Percentiles rank a stretch among this genome's conserved stretches.
Evolutionary conservation across 306 rosid genomes (phyloP).

Genomic region (Vicia villosa): DNA sequence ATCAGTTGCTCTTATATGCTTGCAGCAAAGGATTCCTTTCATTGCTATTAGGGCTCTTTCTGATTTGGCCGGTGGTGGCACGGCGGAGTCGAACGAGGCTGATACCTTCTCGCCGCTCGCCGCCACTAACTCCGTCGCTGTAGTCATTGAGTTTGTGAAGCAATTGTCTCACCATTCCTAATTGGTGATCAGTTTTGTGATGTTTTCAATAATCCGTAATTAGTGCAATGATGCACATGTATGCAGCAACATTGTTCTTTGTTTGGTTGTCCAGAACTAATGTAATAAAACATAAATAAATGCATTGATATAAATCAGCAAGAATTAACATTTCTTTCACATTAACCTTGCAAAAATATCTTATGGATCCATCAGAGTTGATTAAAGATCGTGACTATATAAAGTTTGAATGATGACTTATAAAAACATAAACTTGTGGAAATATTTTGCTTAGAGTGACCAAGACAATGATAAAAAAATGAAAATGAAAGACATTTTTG

Average conservation of each 20-base stretch:
- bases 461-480: too few relatives aligned
- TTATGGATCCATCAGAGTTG: too few relatives aligned
- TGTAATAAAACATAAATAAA: too few relatives aligned
- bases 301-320: too few relatives aligned
- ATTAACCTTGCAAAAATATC: too few relatives aligned
- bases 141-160: constrained; percentile 52
- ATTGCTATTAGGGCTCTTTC: constrained; percentile 59
- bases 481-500: too few relatives aligned
- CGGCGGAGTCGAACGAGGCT: constrained; percentile 55
- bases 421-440: too few relatives aligned
- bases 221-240: constrained; percentile 1
- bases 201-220: neutral
- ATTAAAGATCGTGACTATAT: too few relatives aligned
- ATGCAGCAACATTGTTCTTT: neutral
- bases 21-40: constrained; percentile 56
- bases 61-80: constrained; percentile 56
- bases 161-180: constrained; percentile 32
- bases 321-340: too few relatives aligned
- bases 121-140: constrained; percentile 48
- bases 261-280: neutral
- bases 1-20: constrained; percentile 54
- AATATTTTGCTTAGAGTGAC: too few relatives aligned
- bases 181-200: neutral
- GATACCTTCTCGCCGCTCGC: constrained; percentile 53
- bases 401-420: too few relatives aligned